Evolutionary conservation across 176 grass and related monocot genomes (phyloP).

Genomic region (Tillandsia leiboldiana): DNA sequence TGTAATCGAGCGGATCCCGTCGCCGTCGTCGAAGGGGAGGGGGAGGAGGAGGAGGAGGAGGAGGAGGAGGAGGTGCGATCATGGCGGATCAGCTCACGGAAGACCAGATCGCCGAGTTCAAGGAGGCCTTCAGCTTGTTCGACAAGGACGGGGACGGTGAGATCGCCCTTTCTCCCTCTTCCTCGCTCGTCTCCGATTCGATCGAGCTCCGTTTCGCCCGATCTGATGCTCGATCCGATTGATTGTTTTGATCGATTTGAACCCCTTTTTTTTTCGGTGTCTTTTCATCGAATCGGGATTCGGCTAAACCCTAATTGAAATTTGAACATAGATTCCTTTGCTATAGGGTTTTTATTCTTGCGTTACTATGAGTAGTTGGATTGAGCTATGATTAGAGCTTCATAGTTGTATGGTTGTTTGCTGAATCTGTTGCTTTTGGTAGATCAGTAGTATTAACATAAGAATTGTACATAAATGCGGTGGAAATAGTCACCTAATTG

Average conservation of each 20-base stretch:
- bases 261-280: background rate
- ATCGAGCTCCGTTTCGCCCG: background rate
- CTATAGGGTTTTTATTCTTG: too few species aligned
- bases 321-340: too few species aligned
- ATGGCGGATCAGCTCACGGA: conserved; percentile 75
- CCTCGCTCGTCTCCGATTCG: background rate
- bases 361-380: too few species aligned
- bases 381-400: too few species aligned
- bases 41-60: background rate
- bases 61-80: background rate
- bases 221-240: background rate
- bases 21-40: too few species aligned
- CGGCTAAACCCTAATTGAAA: too few species aligned
- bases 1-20: background rate
- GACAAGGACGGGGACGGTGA: conserved; percentile 95
- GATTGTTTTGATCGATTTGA: background rate
- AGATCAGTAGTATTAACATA: too few species aligned
- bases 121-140: conserved; percentile 96
- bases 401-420: too few species aligned
- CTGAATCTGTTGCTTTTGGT: too few species aligned
- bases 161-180: background rate
- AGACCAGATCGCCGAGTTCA: conserved; percentile 92
- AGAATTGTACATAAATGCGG: too few species aligned
- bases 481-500: too few species aligned
- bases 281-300: background rate